A percentile compares a stretch with the other conserved stretches of the same genome.
phyloP scores from a whole-genome alignment of 345 rosid species.

The Moricandia arvensis region DNA sequence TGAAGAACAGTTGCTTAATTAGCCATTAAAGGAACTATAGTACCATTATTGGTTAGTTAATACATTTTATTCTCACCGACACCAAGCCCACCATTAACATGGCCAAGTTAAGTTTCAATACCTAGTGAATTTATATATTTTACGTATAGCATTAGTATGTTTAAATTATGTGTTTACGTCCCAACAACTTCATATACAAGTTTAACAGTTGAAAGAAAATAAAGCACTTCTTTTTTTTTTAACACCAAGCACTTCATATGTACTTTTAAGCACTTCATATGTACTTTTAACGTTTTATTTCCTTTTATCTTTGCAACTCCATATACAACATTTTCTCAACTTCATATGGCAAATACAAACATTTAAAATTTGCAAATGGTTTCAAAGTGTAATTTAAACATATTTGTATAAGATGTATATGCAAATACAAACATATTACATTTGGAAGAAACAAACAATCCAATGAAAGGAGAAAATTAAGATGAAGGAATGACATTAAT shows the following conservation, averaged over 20 bases:
- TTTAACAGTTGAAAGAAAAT: too few relatives aligned
- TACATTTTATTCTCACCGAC: conserved; percentile 23
- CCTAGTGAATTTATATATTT: not conserved
- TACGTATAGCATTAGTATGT: not conserved
- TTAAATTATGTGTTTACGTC: not conserved
- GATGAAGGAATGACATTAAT: not conserved
- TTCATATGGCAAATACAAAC: too few relatives aligned
- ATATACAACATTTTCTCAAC: too few relatives aligned
- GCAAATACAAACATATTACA: not conserved
- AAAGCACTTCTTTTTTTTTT: too few relatives aligned
- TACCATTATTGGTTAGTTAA: not conserved
- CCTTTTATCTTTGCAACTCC: too few relatives aligned
- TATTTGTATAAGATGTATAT: not conserved
- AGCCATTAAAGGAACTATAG: conserved; percentile 9
- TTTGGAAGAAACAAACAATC: not conserved
- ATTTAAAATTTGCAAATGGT: not conserved
- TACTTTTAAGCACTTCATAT: too few relatives aligned
- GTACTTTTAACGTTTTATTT: too few relatives aligned
- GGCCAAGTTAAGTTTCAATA: conserved; percentile 4
- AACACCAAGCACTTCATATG: too few relatives aligned
- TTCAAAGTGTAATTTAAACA: not conserved
- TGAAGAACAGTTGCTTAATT: conserved; percentile 11
- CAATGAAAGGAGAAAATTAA: not conserved
- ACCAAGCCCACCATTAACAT: not conserved
- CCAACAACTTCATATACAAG: not conserved